Percentiles rank a stretch among this genome's conserved stretches.
Conservation (phyloP, 176 grass and related monocot genomes). For the Raddia distichophylla region DNA sequence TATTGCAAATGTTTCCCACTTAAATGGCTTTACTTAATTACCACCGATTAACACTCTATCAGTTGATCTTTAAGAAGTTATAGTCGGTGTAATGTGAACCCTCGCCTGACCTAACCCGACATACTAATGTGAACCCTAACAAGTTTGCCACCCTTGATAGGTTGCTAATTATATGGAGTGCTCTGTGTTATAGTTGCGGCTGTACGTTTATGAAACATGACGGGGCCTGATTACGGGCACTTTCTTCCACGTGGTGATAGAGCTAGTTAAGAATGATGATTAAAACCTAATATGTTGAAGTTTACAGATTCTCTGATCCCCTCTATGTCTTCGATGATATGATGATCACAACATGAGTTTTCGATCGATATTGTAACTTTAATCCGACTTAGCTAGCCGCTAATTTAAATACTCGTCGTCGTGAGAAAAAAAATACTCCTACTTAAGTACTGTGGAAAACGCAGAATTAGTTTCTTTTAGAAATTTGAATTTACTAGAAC, state of each 20-base stretch:
- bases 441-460: too few species aligned
- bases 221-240: neutral
- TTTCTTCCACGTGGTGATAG: slow-evolving; percentile 38
- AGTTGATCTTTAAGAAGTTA: neutral
- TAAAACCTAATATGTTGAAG: neutral
- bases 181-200: neutral
- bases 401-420: neutral
- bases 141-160: neutral
- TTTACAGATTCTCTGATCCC: neutral
- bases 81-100: neutral
- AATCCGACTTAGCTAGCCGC: neutral
- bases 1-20: neutral
- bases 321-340: neutral
- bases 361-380: neutral
- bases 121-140: slow-evolving; percentile 25
- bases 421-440: neutral
- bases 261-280: slow-evolving; percentile 5
- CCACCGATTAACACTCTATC: neutral
- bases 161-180: neutral
- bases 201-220: slow-evolving; percentile 25
- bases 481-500: neutral
- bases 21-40: neutral
- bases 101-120: neutral
- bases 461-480: too few species aligned
- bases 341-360: neutral